phyloP scores from a whole-genome alignment of 2,329 filamentous ascomycete genomes.

The Massarina eburnea region DNA sequence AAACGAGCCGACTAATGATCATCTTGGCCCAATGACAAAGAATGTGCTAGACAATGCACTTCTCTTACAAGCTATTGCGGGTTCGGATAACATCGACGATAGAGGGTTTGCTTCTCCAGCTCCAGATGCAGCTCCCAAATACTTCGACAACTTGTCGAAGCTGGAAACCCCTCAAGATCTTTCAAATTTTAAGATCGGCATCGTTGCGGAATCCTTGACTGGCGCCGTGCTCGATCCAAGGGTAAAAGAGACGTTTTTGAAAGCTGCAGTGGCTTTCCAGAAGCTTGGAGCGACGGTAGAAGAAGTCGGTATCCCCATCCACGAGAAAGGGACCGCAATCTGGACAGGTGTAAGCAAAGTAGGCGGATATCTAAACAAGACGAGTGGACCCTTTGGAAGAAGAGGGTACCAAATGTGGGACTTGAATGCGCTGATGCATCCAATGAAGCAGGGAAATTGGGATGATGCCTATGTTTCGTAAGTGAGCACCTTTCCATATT shows the following conservation, averaged over 20 bases:
- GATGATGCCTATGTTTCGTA: conserved; percentile 51
- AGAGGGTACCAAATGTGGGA: conserved; percentile 54
- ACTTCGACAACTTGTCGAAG: conserved; percentile 30
- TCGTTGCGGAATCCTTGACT: conserved; percentile 32
- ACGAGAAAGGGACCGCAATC: conserved; percentile 51
- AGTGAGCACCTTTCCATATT: neutral
- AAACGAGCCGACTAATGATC: conserved; percentile 56
- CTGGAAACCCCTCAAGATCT: conserved; percentile 21
- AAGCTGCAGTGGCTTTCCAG: conserved; percentile 46
- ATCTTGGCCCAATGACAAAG: conserved; percentile 50
- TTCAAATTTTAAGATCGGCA: conserved; percentile 29
- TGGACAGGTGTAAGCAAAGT: conserved; percentile 51
- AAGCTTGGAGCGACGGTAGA: conserved; percentile 53
- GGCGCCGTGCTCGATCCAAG: conserved; percentile 40
- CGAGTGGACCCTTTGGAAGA: conserved; percentile 44
- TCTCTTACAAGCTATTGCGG: conserved; percentile 50
- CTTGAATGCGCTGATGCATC: conserved; percentile 53
- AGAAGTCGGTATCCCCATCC: conserved; percentile 55
- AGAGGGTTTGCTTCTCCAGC: conserved; percentile 35
- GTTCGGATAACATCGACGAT: conserved; percentile 54
- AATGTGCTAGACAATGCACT: conserved; percentile 48
- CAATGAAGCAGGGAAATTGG: conserved; percentile 52
- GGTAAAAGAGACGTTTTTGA: conserved; percentile 47
- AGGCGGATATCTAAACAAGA: conserved; percentile 49
- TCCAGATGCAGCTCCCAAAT: conserved; percentile 27